Evolutionary conservation across 1,139 yeast species (phyloP).

Genomic region (Pneumocystis murina): DNA sequence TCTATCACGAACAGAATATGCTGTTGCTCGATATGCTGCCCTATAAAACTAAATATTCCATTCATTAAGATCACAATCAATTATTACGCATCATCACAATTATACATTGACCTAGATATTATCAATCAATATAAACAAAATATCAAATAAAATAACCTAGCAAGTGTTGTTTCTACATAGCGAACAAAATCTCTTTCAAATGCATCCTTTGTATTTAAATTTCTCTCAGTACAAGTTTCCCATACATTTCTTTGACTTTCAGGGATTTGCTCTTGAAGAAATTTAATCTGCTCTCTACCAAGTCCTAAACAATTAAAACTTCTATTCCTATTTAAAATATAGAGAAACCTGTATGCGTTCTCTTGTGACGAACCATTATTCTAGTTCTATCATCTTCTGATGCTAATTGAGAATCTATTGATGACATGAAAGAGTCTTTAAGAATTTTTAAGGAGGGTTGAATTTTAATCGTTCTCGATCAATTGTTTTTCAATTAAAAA

Average conservation of each 20-base stretch:
- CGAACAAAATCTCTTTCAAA: slow-evolving; percentile 50
- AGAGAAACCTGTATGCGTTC: not conserved
- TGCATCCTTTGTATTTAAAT: slow-evolving; percentile 38
- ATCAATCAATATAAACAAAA: not conserved
- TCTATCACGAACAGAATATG: slow-evolving; percentile 63
- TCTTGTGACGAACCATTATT: not conserved
- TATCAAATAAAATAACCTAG: slow-evolving; percentile 23
- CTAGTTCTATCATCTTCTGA: not conserved
- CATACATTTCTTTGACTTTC: not conserved
- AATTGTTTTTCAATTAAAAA: not conserved
- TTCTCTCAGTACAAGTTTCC: slow-evolving; percentile 14
- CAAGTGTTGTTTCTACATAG: slow-evolving; percentile 81
- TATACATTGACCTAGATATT: slow-evolving; percentile 50
- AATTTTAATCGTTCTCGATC: not conserved
- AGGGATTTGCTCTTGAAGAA: not conserved
- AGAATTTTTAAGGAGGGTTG: not conserved
- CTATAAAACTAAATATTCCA: not conserved
- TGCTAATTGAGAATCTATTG: not conserved
- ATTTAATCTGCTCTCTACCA: not conserved
- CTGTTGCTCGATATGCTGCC: slow-evolving; percentile 86
- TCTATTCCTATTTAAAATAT: not conserved
- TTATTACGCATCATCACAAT: slow-evolving; percentile 55
- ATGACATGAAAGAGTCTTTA: too few species aligned
- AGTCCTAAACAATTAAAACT: not conserved
- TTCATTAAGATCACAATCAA: not conserved